Base-by-base conservation (phyloP, 192 early-diverging fungal genomes). In the Coemansia sp. region DNA sequence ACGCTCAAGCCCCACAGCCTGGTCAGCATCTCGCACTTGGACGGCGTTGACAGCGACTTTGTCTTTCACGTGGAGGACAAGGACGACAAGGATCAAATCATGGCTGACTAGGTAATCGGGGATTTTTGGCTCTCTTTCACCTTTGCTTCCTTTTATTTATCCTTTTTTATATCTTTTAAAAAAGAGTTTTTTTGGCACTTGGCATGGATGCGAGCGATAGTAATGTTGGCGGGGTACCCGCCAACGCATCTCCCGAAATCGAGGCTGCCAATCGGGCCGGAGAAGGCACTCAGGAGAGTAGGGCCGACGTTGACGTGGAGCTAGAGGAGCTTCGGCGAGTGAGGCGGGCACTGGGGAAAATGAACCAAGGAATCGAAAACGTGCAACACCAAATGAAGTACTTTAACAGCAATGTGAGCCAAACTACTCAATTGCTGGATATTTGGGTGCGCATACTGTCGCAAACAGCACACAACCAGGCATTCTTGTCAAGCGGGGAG, bases 1-100 rank as follows among this genome's bases (percentile, higher is more conserved):
- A 79, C 84, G 38, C 71, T 95, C 43, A 61, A 69, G 4, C 88
- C 91, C 33, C 79, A 85, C 61, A 82, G 82, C 68, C 48, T 64
- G 2, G 84, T 88, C 47, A 61, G 69, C 34, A 85, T 89, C 65
- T 70, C 67, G 14, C 74, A 76, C 33, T 47, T 67, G 31, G 66
- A 61, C 33, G 77, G 61, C 3, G 45, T 62, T 3, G 55, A 53
- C 16, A 63, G 64, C 9, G 73, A 75, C 39, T 80, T 80, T 69
- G 69, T 69, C 3, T 80, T 80, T 52, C 65, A 66, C 25, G 69
- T 80, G 8, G 77, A 72, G 16, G 23, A 62, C 39, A 75, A 75
- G 41, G 68, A 67, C 16, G 35, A 70, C 36, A 36, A 18, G 1
- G 77, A 79, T 47, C 61, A 69, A 37, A 63, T 57, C 43, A 80